Evolutionary conservation across 2,329 filamentous ascomycete species (phyloP), one percentile per base, ranked within the genome.

Genomic region (Fusarium buharicum): DNA sequence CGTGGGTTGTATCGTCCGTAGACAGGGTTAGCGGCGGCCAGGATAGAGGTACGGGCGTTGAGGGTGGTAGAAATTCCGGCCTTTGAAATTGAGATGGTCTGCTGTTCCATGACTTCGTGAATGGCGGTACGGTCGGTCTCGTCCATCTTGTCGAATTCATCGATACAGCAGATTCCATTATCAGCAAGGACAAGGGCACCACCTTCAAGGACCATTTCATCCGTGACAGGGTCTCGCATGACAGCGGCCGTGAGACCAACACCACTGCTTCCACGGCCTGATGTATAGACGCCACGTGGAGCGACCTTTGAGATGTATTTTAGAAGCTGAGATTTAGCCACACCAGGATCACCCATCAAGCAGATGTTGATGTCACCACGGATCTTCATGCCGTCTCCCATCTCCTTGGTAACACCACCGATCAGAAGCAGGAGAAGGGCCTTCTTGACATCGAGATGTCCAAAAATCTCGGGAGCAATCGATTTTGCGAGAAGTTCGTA

Each of bases 231-330:
- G 68, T 93, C 90, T 49, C 90, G 87, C 89, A 93, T 93, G 34
- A 93, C 90, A 13, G 90, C 90, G 12, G 90, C 90, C 2, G 90
- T 93, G 44, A 93, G 82, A 86, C 90, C 90, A 49, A 93, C 90
- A 73, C 90, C 90, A 75, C 88, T 91, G 79, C 88, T 91, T 75
- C 90, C 90, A 68, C 90, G 89, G 61, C 90, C 90, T 4, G 90
- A 91, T 6, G 90, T 93, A 78, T 93, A 93, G 12, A 93, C 89
- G 70, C 93, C 93, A 62, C 95, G 91, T 60, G 95, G 95, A 2
- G 95, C 94, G 27, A 99, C 95, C 80, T 99, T 98, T 66, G 93
- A 92, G 74, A 99, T 98, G 76, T 99, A 99, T 79, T 97, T 98
- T 67, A 99, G 85, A 67, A 99, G 81, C 81, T 99, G 95, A 33